Conservation (phyloP, 2,329 filamentous ascomycete species). For the Akanthomyces muscarius region DNA sequence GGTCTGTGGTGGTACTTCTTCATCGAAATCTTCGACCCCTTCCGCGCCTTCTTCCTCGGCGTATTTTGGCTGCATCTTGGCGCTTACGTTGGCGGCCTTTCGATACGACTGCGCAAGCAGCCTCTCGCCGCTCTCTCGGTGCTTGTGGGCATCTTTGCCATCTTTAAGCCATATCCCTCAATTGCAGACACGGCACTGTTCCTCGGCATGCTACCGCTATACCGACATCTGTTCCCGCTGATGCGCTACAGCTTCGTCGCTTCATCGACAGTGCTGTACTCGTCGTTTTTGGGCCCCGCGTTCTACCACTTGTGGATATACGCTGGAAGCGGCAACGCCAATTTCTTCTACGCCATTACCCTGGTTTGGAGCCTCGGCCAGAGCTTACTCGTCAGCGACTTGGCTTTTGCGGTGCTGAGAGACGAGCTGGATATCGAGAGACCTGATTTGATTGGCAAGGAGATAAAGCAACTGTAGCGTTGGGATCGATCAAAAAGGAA, state of each 20-base stretch:
- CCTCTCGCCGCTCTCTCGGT: conserved; percentile 81
- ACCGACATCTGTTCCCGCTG: conserved; percentile 86
- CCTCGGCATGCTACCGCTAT: conserved; percentile 76
- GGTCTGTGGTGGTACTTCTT: conserved; percentile 99
- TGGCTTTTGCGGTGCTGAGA: conserved; percentile 80
- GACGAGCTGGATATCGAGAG: conserved; percentile 93
- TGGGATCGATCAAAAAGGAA: neutral
- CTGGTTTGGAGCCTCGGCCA: conserved; percentile 95
- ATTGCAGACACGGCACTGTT: conserved; percentile 87
- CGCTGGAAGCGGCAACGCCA: conserved; percentile 93
- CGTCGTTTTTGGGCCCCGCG: conserved; percentile 81
- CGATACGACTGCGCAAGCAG: conserved; percentile 76
- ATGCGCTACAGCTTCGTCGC: conserved; percentile 93
- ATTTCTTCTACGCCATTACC: conserved; percentile 99
- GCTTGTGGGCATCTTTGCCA: conserved; percentile 83
- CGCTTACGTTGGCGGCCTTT: conserved; percentile 83
- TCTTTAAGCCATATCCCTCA: conserved; percentile 96
- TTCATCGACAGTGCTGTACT: conserved; percentile 78
- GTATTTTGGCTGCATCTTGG: conserved; percentile 97
- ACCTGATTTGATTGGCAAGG: conserved; percentile 85
- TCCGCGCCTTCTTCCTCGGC: conserved; percentile 92
- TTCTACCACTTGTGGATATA: conserved; percentile 99
- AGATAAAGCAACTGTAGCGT: conserved; percentile 75
- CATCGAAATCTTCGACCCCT: conserved; percentile 98
- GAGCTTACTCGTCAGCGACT: conserved; percentile 80